phyloP scores from a whole-genome alignment of 768 basidiomycete species.

The Rhizopogon vesiculosus region DNA sequence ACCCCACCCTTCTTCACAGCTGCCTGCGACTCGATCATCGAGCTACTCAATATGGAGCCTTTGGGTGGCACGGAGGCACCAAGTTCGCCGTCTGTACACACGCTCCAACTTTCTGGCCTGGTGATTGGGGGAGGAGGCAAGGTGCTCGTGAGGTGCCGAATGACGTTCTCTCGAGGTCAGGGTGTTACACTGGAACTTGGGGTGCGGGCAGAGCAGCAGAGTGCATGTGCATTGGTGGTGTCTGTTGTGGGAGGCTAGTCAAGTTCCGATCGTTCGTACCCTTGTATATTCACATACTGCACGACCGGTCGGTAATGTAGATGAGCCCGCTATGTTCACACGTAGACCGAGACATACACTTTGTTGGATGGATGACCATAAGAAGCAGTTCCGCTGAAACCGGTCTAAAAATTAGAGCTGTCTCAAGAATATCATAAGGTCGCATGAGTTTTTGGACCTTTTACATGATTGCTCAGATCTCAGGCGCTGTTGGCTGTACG shows the following conservation, averaged over 20 bases:
- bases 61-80: conserved; percentile 88
- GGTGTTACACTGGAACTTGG: conserved; percentile 92
- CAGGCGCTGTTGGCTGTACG: conserved; percentile 3
- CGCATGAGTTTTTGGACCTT: conserved; percentile 1
- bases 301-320: neutral
- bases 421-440: conserved; percentile 6
- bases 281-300: neutral
- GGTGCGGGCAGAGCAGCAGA: conserved; percentile 88
- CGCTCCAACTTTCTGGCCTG: conserved; percentile 88
- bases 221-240: conserved; percentile 82
- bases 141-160: conserved; percentile 88
- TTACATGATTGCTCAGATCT: conserved; percentile 1
- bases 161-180: conserved; percentile 87
- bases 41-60: conserved; percentile 96
- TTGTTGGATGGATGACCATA: neutral
- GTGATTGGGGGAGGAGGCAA: conserved; percentile 94
- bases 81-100: conserved; percentile 82
- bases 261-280: neutral
- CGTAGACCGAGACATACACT: neutral
- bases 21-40: conserved; percentile 93
- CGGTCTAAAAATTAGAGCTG: neutral
- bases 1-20: conserved; percentile 42
- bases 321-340: conserved; percentile 2
- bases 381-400: neutral
- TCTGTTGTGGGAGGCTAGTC: conserved; percentile 76